Conservation (phyloP, 148 eudicot species). For the Fagopyrum tataricum region DNA sequence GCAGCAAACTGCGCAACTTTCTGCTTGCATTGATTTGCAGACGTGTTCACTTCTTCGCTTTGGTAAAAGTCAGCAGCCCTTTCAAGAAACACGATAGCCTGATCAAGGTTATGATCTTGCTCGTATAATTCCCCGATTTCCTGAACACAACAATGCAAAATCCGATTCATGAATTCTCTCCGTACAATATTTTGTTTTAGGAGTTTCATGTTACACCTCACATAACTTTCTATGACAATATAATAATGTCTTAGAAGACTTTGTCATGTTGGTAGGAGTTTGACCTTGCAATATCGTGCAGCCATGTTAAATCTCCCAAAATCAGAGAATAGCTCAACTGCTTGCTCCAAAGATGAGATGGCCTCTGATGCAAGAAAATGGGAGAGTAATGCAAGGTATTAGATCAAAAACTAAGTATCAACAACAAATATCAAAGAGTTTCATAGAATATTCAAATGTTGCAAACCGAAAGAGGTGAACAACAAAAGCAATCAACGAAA, state of each 20-base stretch:
- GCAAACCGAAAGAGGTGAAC: background rate
- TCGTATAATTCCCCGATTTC: slow-evolving; percentile 59
- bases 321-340: slow-evolving; percentile 33
- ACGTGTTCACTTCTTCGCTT: slow-evolving; percentile 41
- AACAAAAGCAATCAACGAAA: background rate
- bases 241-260: background rate
- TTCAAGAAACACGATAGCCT: slow-evolving; percentile 43
- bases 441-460: background rate
- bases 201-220: background rate
- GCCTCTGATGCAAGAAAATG: slow-evolving; percentile 30
- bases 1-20: slow-evolving; percentile 61
- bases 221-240: background rate
- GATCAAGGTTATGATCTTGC: slow-evolving; percentile 41
- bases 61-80: slow-evolving; percentile 48
- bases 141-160: slow-evolving; percentile 21
- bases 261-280: background rate
- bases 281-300: slow-evolving; percentile 23
- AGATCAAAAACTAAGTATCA: background rate
- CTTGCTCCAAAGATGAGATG: slow-evolving; percentile 42
- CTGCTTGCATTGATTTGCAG: slow-evolving; percentile 66
- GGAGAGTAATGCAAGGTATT: background rate
- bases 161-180: background rate
- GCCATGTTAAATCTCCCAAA: slow-evolving; percentile 33
- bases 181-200: background rate
- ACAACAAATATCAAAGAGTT: background rate